Conservation (phyloP, 805 yeast species). For the Cyberlindnera maclurae region DNA sequence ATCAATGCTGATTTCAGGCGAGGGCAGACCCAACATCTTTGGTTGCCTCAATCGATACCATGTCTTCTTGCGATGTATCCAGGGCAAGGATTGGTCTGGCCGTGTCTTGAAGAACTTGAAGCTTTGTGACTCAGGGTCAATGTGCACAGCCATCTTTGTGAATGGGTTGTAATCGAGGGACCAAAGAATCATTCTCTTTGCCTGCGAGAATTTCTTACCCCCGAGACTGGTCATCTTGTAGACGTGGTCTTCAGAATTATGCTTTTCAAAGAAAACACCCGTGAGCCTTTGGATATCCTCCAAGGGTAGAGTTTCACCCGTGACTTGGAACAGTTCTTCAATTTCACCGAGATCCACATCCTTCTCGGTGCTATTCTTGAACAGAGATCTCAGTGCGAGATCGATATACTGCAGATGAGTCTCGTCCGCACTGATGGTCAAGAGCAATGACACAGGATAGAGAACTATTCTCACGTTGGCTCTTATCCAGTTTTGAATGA, state of each 20-base stretch:
- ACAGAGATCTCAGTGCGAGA: slow-evolving; percentile 13
- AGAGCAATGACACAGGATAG: slow-evolving; percentile 13
- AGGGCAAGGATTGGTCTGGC: slow-evolving; percentile 18
- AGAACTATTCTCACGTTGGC: slow-evolving; percentile 20
- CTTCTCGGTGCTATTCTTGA: slow-evolving; percentile 9
- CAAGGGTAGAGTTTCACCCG: slow-evolving; percentile 13
- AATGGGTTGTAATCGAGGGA: slow-evolving; percentile 21
- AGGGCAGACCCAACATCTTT: slow-evolving; percentile 1
- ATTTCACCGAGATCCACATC: slow-evolving; percentile 14
- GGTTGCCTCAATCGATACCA: slow-evolving; percentile 21
- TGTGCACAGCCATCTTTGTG: slow-evolving; percentile 8
- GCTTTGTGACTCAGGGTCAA: slow-evolving; percentile 5
- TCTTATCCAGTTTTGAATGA: slow-evolving; percentile 21
- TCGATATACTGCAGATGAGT: slow-evolving; percentile 22
- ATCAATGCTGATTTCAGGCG: slow-evolving; percentile 6
- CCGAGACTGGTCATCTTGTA: slow-evolving; percentile 18
- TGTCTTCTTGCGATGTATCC: slow-evolving; percentile 18
- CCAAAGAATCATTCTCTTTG: slow-evolving; percentile 22
- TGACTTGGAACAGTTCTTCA: slow-evolving; percentile 5
- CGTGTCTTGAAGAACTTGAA: slow-evolving; percentile 6
- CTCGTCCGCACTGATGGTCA: slow-evolving; percentile 18
- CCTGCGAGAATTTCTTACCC: slow-evolving; percentile 12
- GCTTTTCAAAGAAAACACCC: slow-evolving; percentile 18
- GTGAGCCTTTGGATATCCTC: slow-evolving; percentile 19
- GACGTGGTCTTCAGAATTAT: neutral